A percentile compares a stretch with the other conserved stretches of the same genome.
Conservation (phyloP, 306 rosid species). For the Glycine latifolia region DNA sequence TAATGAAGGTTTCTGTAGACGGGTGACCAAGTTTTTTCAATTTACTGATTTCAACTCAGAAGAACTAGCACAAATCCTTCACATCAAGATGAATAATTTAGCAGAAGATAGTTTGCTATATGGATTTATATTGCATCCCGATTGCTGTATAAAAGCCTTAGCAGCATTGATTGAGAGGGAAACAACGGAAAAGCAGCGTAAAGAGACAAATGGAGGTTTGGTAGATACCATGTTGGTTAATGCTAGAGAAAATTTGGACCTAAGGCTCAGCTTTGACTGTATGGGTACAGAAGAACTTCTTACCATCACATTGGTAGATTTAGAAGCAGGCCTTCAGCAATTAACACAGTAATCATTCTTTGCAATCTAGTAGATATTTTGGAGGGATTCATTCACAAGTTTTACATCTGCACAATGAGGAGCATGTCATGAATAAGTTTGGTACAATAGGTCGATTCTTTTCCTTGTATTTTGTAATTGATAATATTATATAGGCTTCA, state of each 20-base stretch:
- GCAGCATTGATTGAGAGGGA: slow-evolving; percentile 65
- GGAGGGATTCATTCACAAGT: slow-evolving; percentile 41
- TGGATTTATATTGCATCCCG: slow-evolving; percentile 80
- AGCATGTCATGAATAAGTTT: slow-evolving; percentile 36
- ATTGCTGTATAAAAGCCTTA: slow-evolving; percentile 71
- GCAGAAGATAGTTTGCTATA: slow-evolving; percentile 71
- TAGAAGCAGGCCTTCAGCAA: slow-evolving; percentile 72
- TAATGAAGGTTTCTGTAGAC: slow-evolving; percentile 91
- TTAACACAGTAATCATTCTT: slow-evolving; percentile 60
- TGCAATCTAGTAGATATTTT: slow-evolving; percentile 42
- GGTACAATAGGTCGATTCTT: slow-evolving; percentile 19
- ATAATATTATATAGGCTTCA: slow-evolving; percentile 46
- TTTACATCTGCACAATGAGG: slow-evolving; percentile 20
- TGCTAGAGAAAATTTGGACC: slow-evolving; percentile 89
- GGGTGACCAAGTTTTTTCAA: slow-evolving; percentile 91
- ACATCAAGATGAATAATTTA: slow-evolving; percentile 80
- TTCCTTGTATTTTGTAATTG: slow-evolving; percentile 28
- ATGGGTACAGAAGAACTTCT: slow-evolving; percentile 81
- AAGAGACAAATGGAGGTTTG: slow-evolving; percentile 88
- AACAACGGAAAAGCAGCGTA: slow-evolving; percentile 80
- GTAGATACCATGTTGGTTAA: slow-evolving; percentile 83
- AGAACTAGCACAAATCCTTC: slow-evolving; percentile 85
- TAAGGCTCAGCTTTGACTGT: slow-evolving; percentile 90
- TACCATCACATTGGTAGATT: slow-evolving; percentile 81
- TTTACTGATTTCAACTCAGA: slow-evolving; percentile 79